Percentiles rank a stretch among this genome's conserved stretches.
Conservation (phyloP, 2,329 filamentous ascomycete genomes). For the Fusarium sp. region DNA sequence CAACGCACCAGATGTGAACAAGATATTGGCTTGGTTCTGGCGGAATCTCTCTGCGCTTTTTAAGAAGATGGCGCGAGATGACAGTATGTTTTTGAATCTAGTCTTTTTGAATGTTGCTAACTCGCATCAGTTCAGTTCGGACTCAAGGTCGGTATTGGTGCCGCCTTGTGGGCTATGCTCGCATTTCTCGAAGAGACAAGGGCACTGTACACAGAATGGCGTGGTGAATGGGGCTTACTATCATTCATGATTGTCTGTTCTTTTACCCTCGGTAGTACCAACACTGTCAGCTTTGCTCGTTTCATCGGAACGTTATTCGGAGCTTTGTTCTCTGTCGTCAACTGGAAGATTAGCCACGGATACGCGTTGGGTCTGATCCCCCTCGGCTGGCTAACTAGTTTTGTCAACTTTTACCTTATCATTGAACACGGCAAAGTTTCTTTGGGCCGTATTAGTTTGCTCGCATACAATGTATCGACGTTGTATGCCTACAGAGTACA, state of each 20-base stretch:
- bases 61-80: slow-evolving; percentile 61
- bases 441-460: slow-evolving; percentile 91
- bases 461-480: slow-evolving; percentile 96
- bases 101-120: slow-evolving; percentile 60
- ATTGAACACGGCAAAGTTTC: slow-evolving; percentile 87
- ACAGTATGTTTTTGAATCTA: slow-evolving; percentile 58
- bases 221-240: slow-evolving; percentile 95
- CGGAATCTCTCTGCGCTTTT: slow-evolving; percentile 55
- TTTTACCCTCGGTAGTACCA: slow-evolving; percentile 98
- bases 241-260: slow-evolving; percentile 99
- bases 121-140: slow-evolving; percentile 74
- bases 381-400: slow-evolving; percentile 84
- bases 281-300: slow-evolving; percentile 89
- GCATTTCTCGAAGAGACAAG: slow-evolving; percentile 85
- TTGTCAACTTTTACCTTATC: slow-evolving; percentile 91
- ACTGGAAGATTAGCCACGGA: slow-evolving; percentile 83
- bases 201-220: slow-evolving; percentile 86
- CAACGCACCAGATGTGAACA: slow-evolving; percentile 35
- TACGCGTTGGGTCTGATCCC: slow-evolving; percentile 82
- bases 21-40: slow-evolving; percentile 42
- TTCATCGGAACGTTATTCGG: slow-evolving; percentile 90
- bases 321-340: slow-evolving; percentile 79
- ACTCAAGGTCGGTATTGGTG: slow-evolving; percentile 92
- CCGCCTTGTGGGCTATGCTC: slow-evolving; percentile 88
- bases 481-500: slow-evolving; percentile 94